Base-by-base conservation (phyloP, 345 rosid genomes). In the Euphorbia peplus region DNA sequence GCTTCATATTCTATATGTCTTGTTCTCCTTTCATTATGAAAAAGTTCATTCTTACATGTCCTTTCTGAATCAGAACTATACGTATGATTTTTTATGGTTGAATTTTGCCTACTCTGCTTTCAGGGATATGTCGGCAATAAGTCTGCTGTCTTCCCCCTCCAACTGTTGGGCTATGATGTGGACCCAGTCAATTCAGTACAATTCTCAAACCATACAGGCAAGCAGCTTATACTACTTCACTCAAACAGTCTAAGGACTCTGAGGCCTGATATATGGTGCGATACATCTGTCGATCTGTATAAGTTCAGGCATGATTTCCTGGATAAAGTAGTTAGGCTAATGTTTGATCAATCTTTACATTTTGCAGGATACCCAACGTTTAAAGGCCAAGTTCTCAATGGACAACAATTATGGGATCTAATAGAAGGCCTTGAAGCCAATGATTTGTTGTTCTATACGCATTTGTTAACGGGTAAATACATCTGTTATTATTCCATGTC, bases 101-200 rank as follows among this genome's bases (percentile, higher is more conserved):
- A 30, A 60, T n/a, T 8, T 71, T 59, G 26, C 62, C 16, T 18
- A 39, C 61, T 75, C 64, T 18, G 60, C 48, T 47, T 54, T 53
- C 67, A 95, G 99, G 99, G 99, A 70, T 95, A 95, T 80, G 99
- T 95, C 64, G 99, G 99, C 55, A 95, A 95, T 79, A 95, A 95
- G 73, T 88, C 99, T 51, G 98, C 99, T 25, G 93, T 95, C 19
- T 95, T 95, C 61, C 98, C 98, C 75, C 93, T 95, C 58, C 98
- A 95, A 67, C 78, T 95, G 69, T 75, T 95, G 81, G 99, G 99
- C 47, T 95, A 82, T 71, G 99, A 95, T 80, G 97, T 95, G 66
- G 98, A 95, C 80, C 98, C 99, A 21, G 84, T 95, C 63, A 87
- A 95, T 82, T 95, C 99, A 1, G 99, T 95, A 22, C 99, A 95